Evolutionary conservation across 169 alveolate genomes (phyloP).

Genomic region (Plasmodium relictum): DNA sequence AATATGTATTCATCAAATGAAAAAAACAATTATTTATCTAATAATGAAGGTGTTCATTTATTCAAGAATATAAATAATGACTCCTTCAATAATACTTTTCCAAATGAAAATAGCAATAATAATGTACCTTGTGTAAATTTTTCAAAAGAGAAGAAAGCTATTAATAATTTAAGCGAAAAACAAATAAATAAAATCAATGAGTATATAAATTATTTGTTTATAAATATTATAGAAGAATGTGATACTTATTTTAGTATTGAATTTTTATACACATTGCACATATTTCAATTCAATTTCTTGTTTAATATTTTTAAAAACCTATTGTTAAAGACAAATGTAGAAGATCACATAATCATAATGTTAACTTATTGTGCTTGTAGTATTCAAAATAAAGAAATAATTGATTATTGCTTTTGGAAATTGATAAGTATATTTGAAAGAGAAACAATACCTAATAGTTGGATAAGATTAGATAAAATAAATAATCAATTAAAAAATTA

Average conservation of each 20-base stretch:
- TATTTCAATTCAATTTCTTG: slow-evolving; percentile 27
- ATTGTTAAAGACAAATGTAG: slow-evolving; percentile 11
- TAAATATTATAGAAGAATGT: slow-evolving; percentile 38
- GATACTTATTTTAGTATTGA: slow-evolving; percentile 60
- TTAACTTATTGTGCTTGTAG: slow-evolving; percentile 69
- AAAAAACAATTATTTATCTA: no score
- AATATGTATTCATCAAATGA: no score
- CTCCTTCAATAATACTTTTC: no score
- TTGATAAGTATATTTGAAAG: slow-evolving; percentile 48
- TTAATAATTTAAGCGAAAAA: slow-evolving; percentile 1
- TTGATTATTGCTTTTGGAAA: slow-evolving; percentile 62
- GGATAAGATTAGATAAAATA: slow-evolving; percentile 23
- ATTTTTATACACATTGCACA: slow-evolving; percentile 41
- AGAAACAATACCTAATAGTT: slow-evolving; percentile 39
- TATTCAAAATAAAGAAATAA: slow-evolving; percentile 42
- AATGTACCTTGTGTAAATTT: neutral
- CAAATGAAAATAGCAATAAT: neutral
- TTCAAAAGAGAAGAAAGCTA: neutral
- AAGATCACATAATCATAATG: slow-evolving; percentile 63
- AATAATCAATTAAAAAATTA: slow-evolving; percentile 19
- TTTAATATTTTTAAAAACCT: slow-evolving; percentile 37
- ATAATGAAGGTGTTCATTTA: no score
- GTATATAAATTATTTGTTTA: slow-evolving; percentile 21
- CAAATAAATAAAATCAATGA: slow-evolving; percentile 10
- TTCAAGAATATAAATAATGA: no score